phyloP scores from a whole-genome alignment of 768 basidiomycete genomes.

The Tremella fuciformis region DNA sequence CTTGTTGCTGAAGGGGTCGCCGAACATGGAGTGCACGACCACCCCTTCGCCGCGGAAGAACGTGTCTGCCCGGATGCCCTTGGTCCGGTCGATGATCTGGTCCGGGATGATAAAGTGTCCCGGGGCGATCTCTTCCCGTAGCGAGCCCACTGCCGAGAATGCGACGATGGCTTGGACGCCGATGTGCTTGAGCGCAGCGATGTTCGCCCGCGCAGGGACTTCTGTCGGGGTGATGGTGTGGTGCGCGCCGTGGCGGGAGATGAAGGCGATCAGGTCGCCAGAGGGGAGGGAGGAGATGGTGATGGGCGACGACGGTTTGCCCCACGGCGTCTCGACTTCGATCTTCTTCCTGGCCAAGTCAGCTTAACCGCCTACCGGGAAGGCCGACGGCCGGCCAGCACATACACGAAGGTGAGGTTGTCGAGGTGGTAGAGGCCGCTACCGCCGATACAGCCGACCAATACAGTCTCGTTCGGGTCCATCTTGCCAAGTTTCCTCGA shows the following conservation, averaged over 20 bases:
- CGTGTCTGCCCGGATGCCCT: conserved; percentile 79
- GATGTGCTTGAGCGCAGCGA: conserved; percentile 87
- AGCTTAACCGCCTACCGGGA: background rate
- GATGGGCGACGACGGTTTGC: conserved; percentile 82
- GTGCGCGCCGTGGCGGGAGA: conserved; percentile 81
- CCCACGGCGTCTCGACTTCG: conserved; percentile 90
- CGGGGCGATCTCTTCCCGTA: conserved; percentile 87
- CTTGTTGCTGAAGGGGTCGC: conserved; percentile 73
- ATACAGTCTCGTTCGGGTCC: conserved; percentile 17
- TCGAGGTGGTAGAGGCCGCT: conserved; percentile 90
- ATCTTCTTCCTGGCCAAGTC: conserved; percentile 61
- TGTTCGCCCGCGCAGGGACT: conserved; percentile 86
- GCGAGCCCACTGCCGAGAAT: conserved; percentile 91
- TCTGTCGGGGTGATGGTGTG: conserved; percentile 76
- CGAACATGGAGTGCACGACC: conserved; percentile 91
- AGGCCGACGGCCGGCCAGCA: conserved; percentile 20
- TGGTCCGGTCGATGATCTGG: conserved; percentile 95
- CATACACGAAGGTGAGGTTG: conserved; percentile 82
- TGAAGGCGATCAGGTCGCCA: conserved; percentile 74
- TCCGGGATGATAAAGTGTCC: conserved; percentile 83
- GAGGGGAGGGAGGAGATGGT: conserved; percentile 85
- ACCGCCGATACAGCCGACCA: conserved; percentile 87
- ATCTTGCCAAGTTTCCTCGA: background rate
- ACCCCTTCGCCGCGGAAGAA: conserved; percentile 80
- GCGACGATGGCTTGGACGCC: conserved; percentile 86